Evolutionary conservation across 2,329 filamentous ascomycete species (phyloP), one percentile per base, ranked within the genome.

Genomic region (Epichloe sp.): DNA sequence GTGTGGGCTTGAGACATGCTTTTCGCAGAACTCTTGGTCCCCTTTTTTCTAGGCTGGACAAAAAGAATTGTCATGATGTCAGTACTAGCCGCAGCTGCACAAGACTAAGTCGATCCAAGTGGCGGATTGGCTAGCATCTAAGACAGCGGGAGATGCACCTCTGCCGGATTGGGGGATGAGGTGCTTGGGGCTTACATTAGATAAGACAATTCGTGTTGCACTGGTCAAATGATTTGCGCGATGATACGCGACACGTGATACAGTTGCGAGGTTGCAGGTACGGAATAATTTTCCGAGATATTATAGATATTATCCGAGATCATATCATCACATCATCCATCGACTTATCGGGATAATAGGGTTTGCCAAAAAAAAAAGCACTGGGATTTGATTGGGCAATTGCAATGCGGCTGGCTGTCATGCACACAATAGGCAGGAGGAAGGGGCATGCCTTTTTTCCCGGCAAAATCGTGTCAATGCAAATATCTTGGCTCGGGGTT

Each of bases 61-160:
- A 36, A 41, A 46, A 38, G 36, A 34, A 4, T 23, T 35, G 52
- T 54, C 52, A 50, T 54, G 52, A 54, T 54, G 52, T 54, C 52
- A 54, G 26, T 14, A 34, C 41, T 12, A 43, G 41, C 23, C 21
- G 15, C 10, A 11, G 10, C 31, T 12, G 23, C 4, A 3, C 15
- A 19, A 21, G 15, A 14, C 12, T 15, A 6, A 42, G 10, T 36
- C 5, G 14, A n/a, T 35, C 35, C 21, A 21, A 4, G 26, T 43
- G 47, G 47, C 40, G 35, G 26, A 23, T 49, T 40, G 46, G 46
- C 46, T 41, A 26, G 14, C 47, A 31, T 45, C 43, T 26, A 35
- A 38, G 48, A 48, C 48, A 26, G 15, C 38, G 21, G 19, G n/a
- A 45, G 46, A 31, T 44, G 44, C 49, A 51, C 49, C 21, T 34